A percentile compares a stretch with the other conserved stretches of the same genome.
Conservation (phyloP, 768 basidiomycete genomes). For the Mycena rosella region DNA sequence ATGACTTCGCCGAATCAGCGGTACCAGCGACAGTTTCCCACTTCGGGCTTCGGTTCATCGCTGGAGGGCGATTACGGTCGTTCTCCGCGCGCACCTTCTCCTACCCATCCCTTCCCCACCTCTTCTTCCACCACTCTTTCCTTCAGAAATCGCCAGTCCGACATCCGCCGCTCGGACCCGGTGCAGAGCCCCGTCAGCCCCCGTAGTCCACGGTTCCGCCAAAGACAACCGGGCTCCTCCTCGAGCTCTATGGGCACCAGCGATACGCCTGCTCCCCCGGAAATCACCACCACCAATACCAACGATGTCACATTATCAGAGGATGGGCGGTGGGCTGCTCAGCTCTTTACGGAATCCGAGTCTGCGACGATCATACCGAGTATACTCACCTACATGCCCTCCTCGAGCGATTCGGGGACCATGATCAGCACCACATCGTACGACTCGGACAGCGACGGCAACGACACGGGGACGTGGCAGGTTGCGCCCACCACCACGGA, state of each 20-base stretch:
- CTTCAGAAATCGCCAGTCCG: constrained; percentile 49
- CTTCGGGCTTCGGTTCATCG: constrained; percentile 52
- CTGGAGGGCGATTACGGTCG: constrained; percentile 53
- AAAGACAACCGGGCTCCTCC: constrained; percentile 43
- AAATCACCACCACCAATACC: constrained; percentile 19
- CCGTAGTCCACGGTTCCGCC: constrained; percentile 56
- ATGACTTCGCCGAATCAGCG: constrained; percentile 53
- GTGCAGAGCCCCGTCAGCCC: constrained; percentile 76
- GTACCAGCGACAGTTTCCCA: constrained; percentile 49
- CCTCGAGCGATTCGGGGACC: constrained; percentile 32
- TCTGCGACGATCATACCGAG: constrained; percentile 22
- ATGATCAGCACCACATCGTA: constrained; percentile 43
- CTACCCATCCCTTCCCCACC: constrained; percentile 38
- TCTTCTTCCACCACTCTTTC: constrained; percentile 24
- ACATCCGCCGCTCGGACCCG: constrained; percentile 61
- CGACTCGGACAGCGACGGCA: constrained; percentile 61
- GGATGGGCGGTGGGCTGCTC: constrained; percentile 24
- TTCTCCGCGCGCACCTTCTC: constrained; percentile 56
- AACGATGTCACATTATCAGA: constrained; percentile 1
- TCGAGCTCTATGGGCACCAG: constrained; percentile 45
- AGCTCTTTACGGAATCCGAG: constrained; percentile 11
- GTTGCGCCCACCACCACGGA: constrained; percentile 53
- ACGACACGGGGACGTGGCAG: constrained; percentile 60
- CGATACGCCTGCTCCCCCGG: constrained; percentile 32
- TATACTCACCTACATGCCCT: constrained; percentile 30